A percentile compares a stretch with the other conserved stretches of the same genome.
Conservation (phyloP, 192 early-diverging fungal genomes). For the Umbelopsis sp. region DNA sequence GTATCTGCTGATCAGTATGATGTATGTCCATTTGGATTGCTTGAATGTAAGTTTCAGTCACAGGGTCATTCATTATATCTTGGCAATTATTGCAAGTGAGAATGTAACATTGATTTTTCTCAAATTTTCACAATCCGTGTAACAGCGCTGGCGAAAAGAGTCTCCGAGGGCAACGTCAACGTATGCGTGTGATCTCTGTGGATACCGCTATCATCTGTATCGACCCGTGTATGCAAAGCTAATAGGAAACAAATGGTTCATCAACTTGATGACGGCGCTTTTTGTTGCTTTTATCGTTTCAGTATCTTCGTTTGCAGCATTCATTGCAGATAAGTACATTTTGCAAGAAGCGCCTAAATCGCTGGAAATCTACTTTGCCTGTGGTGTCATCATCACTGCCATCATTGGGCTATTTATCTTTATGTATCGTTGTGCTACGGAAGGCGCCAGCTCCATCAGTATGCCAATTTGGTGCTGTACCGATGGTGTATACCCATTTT, state of each 20-base stretch:
- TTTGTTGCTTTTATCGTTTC: conserved; percentile 1
- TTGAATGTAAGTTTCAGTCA: conserved; percentile 6
- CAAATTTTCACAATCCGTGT: not conserved
- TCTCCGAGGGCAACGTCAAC: conserved; percentile 22
- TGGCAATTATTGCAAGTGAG: not conserved
- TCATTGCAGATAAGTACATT: not conserved
- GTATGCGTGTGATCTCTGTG: conserved; percentile 29
- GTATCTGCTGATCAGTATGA: not conserved
- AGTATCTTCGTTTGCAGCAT: not conserved
- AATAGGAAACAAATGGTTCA: conserved; percentile 12
- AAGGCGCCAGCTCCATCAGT: not conserved
- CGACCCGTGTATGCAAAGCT: conserved; percentile 21
- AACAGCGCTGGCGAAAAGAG: conserved; percentile 21
- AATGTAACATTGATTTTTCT: no score
- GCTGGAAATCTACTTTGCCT: conserved; percentile 1
- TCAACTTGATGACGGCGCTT: not conserved
- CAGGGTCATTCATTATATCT: not conserved
- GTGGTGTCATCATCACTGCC: conserved; percentile 4
- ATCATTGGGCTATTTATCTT: conserved; percentile 3
- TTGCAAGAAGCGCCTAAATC: not conserved
- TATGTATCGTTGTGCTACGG: not conserved
- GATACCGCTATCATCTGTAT: conserved; percentile 25
- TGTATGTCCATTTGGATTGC: conserved; percentile 22
- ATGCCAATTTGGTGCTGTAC: conserved; percentile 14
- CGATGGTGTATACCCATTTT: not conserved